Base-by-base conservation (phyloP, 1,139 yeast species). In the Scheffersomyces lignicola region DNA sequence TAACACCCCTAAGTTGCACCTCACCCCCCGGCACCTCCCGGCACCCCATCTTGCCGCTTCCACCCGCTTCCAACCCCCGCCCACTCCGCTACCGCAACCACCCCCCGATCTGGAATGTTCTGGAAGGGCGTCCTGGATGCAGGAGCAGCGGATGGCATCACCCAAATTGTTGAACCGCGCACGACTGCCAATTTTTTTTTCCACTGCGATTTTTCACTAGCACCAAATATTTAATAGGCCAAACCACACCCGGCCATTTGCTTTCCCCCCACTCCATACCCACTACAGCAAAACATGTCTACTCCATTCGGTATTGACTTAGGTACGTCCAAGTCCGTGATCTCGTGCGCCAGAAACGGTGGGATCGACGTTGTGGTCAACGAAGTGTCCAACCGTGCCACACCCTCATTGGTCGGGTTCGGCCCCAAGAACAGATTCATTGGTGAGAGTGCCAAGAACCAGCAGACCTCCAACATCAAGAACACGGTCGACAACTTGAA, bases 261-360 rank as follows among this genome's bases (percentile, higher is more conserved):
- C n/a, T n/a, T n/a, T n/a, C n/a, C n/a, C n/a, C n/a, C n/a, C n/a
- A n/a, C n/a, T 25, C 28, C 16, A 14, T 25, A 5, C 26, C 10
- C 26, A 23, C 7, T 23, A 20, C 23, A 36, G 31, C 32, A 17
- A 35, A 59, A 40, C 31, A 70, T 70, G 76, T 69, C 76, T 48
- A 80, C 87, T 62, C 97, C 97, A 67, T 87, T 92, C 59, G 98
- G 98, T 75, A 84, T 92, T 68, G 99, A 92, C 80, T 83, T 92
- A 63, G 99, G 99, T 73, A 89, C 89, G 73, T 76, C 79, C 74
- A 86, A 78, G 76, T 81, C 95, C 46, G 97, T 90, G 51, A 78
- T 92, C 60, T 97, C 97, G 32, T 95, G 95, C 62, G 98, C 98
- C 46, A 86, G 95, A 66, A 92, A 92, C 80, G 83, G 97, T 75